Conservation (phyloP, 2,329 filamentous ascomycete genomes). For the Stagonosporopsis tanaceti region DNA sequence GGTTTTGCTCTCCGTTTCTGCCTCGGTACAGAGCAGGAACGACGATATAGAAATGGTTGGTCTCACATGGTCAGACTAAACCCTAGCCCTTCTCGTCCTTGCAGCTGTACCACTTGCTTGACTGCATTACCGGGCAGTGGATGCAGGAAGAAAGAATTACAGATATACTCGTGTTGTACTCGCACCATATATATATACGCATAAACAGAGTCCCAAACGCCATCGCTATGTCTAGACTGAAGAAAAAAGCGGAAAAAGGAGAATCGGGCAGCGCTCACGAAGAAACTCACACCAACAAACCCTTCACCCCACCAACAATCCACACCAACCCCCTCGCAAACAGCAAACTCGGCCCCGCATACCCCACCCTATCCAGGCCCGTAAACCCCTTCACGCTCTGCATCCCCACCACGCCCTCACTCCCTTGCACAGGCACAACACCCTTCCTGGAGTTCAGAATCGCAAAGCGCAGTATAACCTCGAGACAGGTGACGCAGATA, state of each 20-base stretch:
- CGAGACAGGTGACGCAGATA: slow-evolving; percentile 88
- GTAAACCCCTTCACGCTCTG: slow-evolving; percentile 5
- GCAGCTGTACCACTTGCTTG: too few relatives aligned
- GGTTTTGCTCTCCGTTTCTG: too few relatives aligned
- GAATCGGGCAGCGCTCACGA: neutral
- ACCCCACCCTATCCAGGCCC: slow-evolving; percentile 20
- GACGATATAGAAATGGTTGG: neutral
- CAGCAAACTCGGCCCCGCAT: slow-evolving; percentile 41
- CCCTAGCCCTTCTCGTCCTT: too few relatives aligned
- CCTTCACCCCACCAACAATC: slow-evolving; percentile 31
- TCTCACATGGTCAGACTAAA: too few relatives aligned
- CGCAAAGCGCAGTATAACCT: slow-evolving; percentile 83
- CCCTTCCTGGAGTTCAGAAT: slow-evolving; percentile 43
- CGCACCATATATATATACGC: neutral
- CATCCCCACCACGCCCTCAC: neutral
- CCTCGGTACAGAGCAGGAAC: too few relatives aligned
- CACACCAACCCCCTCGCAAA: slow-evolving; percentile 36
- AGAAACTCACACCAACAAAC: slow-evolving; percentile 17
- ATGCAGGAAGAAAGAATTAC: neutral
- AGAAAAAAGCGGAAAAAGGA: neutral
- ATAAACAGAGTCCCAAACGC: neutral
- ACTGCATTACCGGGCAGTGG: too few relatives aligned
- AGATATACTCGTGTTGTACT: neutral
- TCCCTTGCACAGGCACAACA: slow-evolving; percentile 2
- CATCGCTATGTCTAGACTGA: slow-evolving; percentile 4